Conservation (phyloP, 164 flowering plant species). For the grape (Vitis vinifera) region ASM3070453v1 NC_081822.1:1833001-1833500, state of each 20-base stretch:
- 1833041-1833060: slow-evolving; percentile 77
- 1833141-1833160: slow-evolving; percentile 82
- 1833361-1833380: no score
- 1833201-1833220: background rate
- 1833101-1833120: slow-evolving; percentile 63
- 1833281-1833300: no score
- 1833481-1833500: no score
- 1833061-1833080: slow-evolving; percentile 19
- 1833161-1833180: slow-evolving; percentile 57
- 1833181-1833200: background rate
- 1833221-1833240: background rate
- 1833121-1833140: slow-evolving; percentile 93
- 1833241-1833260: background rate
- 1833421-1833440: no score
- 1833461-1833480: no score
- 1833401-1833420: no score
- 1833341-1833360: no score
- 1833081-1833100: slow-evolving; percentile 38
- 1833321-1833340: no score
- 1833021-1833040: slow-evolving; percentile 75
- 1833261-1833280: no score
- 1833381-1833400: no score
- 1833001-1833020: slow-evolving; percentile 81
- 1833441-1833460: no score
- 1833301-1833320: no score